Evolutionary conservation across 2,329 filamentous ascomycete genomes (phyloP).

Genomic region (Penicillium sp.): DNA sequence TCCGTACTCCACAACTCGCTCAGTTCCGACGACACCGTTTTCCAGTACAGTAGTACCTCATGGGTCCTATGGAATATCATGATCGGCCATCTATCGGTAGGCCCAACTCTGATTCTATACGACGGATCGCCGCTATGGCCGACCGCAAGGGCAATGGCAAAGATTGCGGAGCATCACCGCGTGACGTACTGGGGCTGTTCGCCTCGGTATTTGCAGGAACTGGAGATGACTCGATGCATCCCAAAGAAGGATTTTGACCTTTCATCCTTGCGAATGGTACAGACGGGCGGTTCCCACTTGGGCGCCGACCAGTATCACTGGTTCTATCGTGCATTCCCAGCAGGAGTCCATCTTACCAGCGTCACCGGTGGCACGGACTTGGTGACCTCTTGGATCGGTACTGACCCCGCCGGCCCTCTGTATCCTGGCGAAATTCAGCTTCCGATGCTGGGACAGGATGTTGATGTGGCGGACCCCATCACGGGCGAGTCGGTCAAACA

Average conservation of each 20-base stretch:
- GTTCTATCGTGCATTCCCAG: conserved; percentile 37
- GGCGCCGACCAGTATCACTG: conserved; percentile 45
- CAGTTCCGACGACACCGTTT: conserved; percentile 39
- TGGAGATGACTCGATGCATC: conserved; percentile 36
- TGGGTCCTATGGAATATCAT: conserved; percentile 51
- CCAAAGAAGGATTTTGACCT: conserved; percentile 43
- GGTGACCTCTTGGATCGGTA: conserved; percentile 44
- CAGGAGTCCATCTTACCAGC: conserved; percentile 39
- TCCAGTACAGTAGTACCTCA: conserved; percentile 49
- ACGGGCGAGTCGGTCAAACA: conserved; percentile 33
- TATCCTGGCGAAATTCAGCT: conserved; percentile 49
- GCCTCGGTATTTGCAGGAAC: conserved; percentile 46
- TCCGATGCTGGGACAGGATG: conserved; percentile 46
- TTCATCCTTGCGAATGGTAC: conserved; percentile 41
- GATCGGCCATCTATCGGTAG: conserved; percentile 43
- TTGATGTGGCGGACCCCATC: conserved; percentile 45
- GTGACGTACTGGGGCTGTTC: conserved; percentile 42
- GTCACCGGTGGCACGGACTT: conserved; percentile 51
- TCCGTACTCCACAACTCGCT: conserved; percentile 46
- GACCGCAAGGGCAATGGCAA: conserved; percentile 31
- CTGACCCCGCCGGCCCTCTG: conserved; percentile 43
- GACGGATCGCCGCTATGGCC: conserved; percentile 47
- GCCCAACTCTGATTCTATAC: conserved; percentile 45
- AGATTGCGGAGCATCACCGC: conserved; percentile 13
- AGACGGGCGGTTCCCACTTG: conserved; percentile 47